phyloP scores from a whole-genome alignment of 164 flowering plant genomes.

The Akebia trifoliata region DNA sequence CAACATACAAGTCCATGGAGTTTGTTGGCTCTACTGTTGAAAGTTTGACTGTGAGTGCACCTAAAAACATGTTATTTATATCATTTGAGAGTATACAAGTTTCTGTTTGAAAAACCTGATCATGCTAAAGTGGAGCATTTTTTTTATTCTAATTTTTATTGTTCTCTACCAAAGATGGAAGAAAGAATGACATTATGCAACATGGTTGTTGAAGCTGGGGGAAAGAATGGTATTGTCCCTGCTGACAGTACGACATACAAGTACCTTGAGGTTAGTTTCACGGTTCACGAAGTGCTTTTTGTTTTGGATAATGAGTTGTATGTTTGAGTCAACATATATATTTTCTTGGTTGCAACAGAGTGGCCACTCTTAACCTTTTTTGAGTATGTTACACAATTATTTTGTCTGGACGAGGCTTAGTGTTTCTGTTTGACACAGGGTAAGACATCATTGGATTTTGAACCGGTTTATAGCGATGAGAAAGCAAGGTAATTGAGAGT shows the following conservation, averaged over 20 bases:
- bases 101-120: neutral
- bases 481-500: slow-evolving; percentile 63
- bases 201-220: slow-evolving; percentile 99
- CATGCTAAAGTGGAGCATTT: neutral
- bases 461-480: slow-evolving; percentile 87
- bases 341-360: too few species aligned
- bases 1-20: slow-evolving; percentile 96
- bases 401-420: neutral
- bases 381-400: neutral
- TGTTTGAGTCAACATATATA: too few species aligned
- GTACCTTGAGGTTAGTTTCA: slow-evolving; percentile 72
- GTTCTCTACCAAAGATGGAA: slow-evolving; percentile 65
- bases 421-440: slow-evolving; percentile 38
- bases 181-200: slow-evolving; percentile 99
- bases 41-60: slow-evolving; percentile 67
- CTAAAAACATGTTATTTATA: neutral
- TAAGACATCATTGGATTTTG: slow-evolving; percentile 70
- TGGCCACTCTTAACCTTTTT: too few species aligned
- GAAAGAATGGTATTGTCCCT: slow-evolving; percentile 95
- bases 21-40: slow-evolving; percentile 93
- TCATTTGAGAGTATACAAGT: neutral
- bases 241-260: slow-evolving; percentile 82
- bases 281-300: neutral
- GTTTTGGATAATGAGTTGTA: neutral
- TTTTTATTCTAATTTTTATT: slow-evolving; percentile 4